Evolutionary conservation across 495 filamentous ascomycete species (phyloP).

Genomic region (Podospora pseudoanserina): DNA sequence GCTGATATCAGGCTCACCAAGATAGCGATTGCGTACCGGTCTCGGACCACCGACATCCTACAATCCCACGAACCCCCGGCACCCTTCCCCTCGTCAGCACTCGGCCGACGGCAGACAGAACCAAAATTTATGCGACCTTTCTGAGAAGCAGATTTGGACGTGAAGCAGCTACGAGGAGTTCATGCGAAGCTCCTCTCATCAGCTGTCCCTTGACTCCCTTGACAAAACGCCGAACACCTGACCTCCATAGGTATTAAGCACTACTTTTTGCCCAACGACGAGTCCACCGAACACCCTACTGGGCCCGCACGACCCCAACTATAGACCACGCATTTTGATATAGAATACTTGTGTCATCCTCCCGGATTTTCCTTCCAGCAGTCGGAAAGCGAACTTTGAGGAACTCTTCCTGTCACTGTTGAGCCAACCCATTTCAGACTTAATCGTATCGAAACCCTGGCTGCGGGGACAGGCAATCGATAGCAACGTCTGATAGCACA

Average conservation of each 20-base stretch:
- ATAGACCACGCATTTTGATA: conserved; percentile 18
- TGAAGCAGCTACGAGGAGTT: background rate
- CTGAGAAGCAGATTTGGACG: background rate
- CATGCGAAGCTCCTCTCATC: background rate
- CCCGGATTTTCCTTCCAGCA: background rate
- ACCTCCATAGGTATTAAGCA: background rate
- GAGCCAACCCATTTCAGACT: background rate
- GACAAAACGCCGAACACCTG: background rate
- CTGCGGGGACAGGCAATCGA: background rate
- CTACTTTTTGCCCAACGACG: conserved; percentile 1
- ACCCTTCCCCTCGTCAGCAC: background rate
- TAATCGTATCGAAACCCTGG: background rate
- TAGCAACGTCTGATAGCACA: background rate
- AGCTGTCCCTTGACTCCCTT: background rate
- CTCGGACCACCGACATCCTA: background rate
- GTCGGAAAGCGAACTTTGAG: background rate
- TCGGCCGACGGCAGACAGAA: background rate
- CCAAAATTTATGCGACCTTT: background rate
- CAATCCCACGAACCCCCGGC: background rate
- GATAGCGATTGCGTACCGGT: background rate
- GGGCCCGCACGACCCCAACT: background rate
- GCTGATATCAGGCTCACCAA: background rate
- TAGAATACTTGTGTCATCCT: background rate
- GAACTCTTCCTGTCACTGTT: background rate
- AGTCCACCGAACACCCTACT: background rate